phyloP scores from a whole-genome alignment of 2,329 filamentous ascomycete species.

The Phyllosticta ampelicida region DNA sequence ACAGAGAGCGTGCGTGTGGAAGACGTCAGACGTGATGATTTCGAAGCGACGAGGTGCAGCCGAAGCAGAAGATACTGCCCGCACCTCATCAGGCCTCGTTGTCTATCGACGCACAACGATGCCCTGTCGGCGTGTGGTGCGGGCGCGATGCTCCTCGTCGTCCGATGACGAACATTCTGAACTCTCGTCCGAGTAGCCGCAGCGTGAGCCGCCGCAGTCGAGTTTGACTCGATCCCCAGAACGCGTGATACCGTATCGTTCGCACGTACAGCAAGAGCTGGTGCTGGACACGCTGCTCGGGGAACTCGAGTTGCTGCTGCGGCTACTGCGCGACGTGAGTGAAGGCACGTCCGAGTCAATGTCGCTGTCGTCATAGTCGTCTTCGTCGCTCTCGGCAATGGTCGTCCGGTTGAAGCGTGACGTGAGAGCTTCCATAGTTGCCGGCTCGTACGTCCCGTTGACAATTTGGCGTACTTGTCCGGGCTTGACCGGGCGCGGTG shows the following conservation, averaged over 20 bases:
- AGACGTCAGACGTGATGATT: background rate
- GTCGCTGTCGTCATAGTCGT: constrained; percentile 58
- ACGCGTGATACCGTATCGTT: constrained; percentile 93
- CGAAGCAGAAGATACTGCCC: background rate
- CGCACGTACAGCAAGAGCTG: constrained; percentile 67
- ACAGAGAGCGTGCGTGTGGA: background rate
- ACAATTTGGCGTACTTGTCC: constrained; percentile 82
- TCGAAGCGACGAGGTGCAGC: background rate
- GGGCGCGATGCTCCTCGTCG: constrained; percentile 47
- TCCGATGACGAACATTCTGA: constrained; percentile 62
- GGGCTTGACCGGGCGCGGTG: constrained; percentile 80
- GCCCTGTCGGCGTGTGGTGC: constrained; percentile 37
- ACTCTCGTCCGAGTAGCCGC: constrained; percentile 66
- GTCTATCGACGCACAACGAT: constrained; percentile 31
- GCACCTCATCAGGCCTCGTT: background rate
- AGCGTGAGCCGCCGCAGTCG: constrained; percentile 84
- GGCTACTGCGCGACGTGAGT: constrained; percentile 52
- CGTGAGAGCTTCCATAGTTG: constrained; percentile 68
- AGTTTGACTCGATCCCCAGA: constrained; percentile 88
- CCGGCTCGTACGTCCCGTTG: constrained; percentile 65
- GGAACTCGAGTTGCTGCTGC: constrained; percentile 48
- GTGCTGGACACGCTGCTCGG: constrained; percentile 53
- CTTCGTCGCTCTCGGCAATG: constrained; percentile 41
- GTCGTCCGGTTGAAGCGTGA: constrained; percentile 57
- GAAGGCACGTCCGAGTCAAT: constrained; percentile 54